Evolutionary conservation across 768 basidiomycete species (phyloP).

Genomic region (Megacollybia marginata): DNA sequence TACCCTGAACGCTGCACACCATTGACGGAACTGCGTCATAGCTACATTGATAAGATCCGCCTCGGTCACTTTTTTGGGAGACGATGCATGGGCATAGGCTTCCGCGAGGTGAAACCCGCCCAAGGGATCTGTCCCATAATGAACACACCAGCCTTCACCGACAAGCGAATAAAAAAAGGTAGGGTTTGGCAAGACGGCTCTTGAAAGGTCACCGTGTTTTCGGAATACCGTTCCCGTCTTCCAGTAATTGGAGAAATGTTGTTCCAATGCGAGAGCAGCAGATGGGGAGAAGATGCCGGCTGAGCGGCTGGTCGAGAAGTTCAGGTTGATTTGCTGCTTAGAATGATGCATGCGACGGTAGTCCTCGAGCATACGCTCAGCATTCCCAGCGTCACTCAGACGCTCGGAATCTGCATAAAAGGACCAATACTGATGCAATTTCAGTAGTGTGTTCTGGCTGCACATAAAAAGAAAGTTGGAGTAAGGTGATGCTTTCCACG

Average conservation of each 20-base stretch:
- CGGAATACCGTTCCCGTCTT: neutral
- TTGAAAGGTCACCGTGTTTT: neutral
- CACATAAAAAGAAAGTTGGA: slow-evolving; percentile 28
- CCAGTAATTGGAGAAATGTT: neutral
- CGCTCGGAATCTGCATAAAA: slow-evolving; percentile 12
- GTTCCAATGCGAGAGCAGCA: neutral
- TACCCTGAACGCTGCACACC: neutral
- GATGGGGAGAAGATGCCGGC: neutral
- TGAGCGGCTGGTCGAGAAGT: neutral
- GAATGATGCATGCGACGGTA: neutral
- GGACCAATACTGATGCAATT: slow-evolving; percentile 34
- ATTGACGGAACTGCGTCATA: neutral
- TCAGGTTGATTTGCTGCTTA: neutral
- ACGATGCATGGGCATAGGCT: neutral
- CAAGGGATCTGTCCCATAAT: neutral
- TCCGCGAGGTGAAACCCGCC: neutral
- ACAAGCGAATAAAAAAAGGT: slow-evolving; percentile 2
- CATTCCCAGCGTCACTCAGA: neutral
- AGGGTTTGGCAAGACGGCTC: slow-evolving; percentile 6
- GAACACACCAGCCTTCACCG: neutral
- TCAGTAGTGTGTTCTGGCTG: slow-evolving; percentile 27
- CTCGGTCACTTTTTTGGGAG: neutral
- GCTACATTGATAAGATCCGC: neutral
- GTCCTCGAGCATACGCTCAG: neutral
- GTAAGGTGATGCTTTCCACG: slow-evolving; percentile 35